phyloP scores from a whole-genome alignment of 2,329 filamentous ascomycete genomes.

The Knoxdaviesia proteae region DNA sequence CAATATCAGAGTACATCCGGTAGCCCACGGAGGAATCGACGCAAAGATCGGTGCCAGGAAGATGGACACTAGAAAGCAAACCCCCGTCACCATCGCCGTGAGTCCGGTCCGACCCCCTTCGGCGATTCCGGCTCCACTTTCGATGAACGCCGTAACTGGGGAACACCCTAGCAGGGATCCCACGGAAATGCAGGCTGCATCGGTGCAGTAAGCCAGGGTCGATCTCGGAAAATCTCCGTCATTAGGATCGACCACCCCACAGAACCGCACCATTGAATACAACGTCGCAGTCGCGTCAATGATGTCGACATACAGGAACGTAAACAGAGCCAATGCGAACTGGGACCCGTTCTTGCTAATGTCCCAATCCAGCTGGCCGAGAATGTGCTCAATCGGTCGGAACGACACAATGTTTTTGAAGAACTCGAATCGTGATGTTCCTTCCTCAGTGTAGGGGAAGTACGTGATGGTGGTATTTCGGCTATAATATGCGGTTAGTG shows the following conservation, averaged over 20 bases:
- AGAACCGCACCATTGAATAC: conserved; percentile 78
- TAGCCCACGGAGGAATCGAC: conserved; percentile 76
- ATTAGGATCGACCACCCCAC: conserved; percentile 56
- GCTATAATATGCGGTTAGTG: conserved; percentile 13
- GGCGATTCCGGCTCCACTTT: conserved; percentile 75
- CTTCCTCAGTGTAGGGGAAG: conserved; percentile 45
- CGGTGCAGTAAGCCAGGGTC: conserved; percentile 64
- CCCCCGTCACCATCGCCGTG: conserved; percentile 57
- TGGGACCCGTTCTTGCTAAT: conserved; percentile 32
- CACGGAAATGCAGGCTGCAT: conserved; percentile 59
- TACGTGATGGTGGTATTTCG: conserved; percentile 50
- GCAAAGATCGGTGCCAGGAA: conserved; percentile 87
- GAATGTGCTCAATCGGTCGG: conserved; percentile 43
- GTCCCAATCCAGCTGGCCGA: conserved; percentile 47
- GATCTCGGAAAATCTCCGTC: conserved; percentile 80
- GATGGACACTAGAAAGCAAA: conserved; percentile 72
- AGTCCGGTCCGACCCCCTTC: conserved; percentile 72
- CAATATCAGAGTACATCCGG: conserved; percentile 50
- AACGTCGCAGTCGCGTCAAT: conserved; percentile 71
- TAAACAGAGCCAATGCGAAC: conserved; percentile 46
- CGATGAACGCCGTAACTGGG: conserved; percentile 71
- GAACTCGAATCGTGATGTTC: conserved; percentile 45
- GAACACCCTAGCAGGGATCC: conserved; percentile 59
- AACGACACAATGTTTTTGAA: conserved; percentile 55
- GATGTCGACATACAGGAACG: conserved; percentile 80